These are phyloP conservation scores for Daucus carota DNA, from an alignment of 129 eudicot genomes.

Conservation along the genomic window DNA sequence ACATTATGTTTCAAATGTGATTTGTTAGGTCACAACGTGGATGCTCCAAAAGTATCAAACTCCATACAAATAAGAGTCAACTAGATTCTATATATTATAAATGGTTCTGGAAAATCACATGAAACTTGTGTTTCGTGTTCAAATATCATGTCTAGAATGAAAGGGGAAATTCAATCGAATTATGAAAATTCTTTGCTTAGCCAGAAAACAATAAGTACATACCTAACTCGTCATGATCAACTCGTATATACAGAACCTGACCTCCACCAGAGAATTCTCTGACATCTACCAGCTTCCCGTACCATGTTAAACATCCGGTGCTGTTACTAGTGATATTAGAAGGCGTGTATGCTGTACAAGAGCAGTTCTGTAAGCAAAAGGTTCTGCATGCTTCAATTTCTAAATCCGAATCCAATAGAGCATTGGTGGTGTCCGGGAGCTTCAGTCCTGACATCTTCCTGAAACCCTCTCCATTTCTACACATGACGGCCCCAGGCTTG, in stretches of 20 bases:
- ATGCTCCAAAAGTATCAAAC: too few species aligned
- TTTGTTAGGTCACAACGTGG: too few species aligned
- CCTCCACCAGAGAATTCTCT: conserved; percentile 17
- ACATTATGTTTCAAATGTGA: too few species aligned
- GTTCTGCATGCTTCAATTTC: conserved; percentile 11
- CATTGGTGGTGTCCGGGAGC: conserved; percentile 16
- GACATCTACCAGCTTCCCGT: conserved; percentile 15
- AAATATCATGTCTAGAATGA: too few species aligned
- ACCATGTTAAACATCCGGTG: conserved; percentile 27
- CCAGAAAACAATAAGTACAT: not conserved
- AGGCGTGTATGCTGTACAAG: conserved; percentile 5
- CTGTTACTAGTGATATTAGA: not conserved
- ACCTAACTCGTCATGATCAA: conserved; percentile 23
- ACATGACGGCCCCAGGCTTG: conserved; percentile 2
- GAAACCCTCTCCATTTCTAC: conserved; percentile 23
- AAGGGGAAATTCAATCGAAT: too few species aligned
- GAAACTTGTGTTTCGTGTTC: too few species aligned
- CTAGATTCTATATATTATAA: not conserved
- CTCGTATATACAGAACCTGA: conserved; percentile 24
- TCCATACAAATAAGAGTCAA: not conserved
- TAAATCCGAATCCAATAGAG: conserved; percentile 13
- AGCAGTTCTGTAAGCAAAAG: too few species aligned
- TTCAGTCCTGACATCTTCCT: conserved; percentile 14
- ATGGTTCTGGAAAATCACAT: too few species aligned
- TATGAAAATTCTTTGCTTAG: not conserved